These are phyloP conservation scores for Tuber borchii DNA, from an alignment of 495 filamentous ascomycete species.

Conservation along the genomic window DNA sequence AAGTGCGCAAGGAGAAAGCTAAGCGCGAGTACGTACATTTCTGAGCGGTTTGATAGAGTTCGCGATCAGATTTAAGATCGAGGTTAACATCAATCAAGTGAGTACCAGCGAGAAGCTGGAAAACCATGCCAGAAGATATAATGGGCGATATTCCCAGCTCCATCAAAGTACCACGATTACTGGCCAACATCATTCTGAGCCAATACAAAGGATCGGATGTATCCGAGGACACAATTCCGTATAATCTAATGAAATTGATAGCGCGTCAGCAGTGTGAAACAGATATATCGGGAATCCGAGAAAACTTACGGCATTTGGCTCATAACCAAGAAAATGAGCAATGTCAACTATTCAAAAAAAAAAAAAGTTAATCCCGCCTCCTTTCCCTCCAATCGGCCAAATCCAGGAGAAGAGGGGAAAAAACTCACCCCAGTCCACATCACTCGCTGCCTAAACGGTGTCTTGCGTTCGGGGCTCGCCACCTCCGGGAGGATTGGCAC, in stretches of 20 bases:
- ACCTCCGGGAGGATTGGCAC: constrained; percentile 98
- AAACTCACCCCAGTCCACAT: constrained; percentile 89
- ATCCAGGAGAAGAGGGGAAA: not conserved
- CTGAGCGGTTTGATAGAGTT: constrained; percentile 98
- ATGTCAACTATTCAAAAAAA: constrained; percentile 61
- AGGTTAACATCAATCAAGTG: constrained; percentile 99
- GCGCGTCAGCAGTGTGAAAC: constrained; percentile 9
- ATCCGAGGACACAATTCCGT: constrained; percentile 94
- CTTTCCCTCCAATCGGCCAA: not conserved
- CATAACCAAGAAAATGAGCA: constrained; percentile 99
- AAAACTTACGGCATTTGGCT: constrained; percentile 78
- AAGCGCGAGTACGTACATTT: constrained; percentile 51
- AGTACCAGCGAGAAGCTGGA: constrained; percentile 98
- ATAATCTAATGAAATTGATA: constrained; percentile 47
- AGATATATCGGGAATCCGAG: constrained; percentile 16
- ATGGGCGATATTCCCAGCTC: constrained; percentile 98
- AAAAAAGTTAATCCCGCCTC: constrained; percentile 43
- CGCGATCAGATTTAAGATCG: constrained; percentile 97
- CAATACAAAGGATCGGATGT: constrained; percentile 97
- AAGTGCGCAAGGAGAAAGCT: not conserved
- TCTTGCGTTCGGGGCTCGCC: constrained; percentile 89
- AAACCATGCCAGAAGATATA: constrained; percentile 99
- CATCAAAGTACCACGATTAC: constrained; percentile 98
- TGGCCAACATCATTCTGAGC: constrained; percentile 99
- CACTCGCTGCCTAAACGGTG: constrained; percentile 96